Conservation (phyloP, 1,284 basidiomycete genomes). For the Boletellus sp. region DNA sequence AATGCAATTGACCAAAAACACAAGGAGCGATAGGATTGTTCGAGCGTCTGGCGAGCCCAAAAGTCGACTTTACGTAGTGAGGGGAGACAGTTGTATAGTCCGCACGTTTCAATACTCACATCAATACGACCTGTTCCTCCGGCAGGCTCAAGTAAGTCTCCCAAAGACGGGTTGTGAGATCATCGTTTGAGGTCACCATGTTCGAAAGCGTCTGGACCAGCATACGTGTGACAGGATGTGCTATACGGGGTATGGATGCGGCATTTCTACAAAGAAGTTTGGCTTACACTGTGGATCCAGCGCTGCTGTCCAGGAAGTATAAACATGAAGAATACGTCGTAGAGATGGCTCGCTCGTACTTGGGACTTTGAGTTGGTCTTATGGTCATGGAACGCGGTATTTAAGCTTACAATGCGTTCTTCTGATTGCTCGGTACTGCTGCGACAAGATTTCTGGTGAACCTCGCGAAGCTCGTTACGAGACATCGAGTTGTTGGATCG, state of each 20-base stretch:
- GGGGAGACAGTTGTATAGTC: constrained; percentile 7
- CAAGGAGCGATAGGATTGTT: constrained; percentile 59
- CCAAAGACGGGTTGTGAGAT: constrained; percentile 57
- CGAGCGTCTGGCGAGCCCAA: constrained; percentile 64
- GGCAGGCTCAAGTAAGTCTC: constrained; percentile 59
- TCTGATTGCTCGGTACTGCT: constrained; percentile 61
- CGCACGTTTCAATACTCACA: constrained; percentile 46
- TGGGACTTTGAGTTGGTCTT: constrained; percentile 9
- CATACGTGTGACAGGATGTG: constrained; percentile 52
- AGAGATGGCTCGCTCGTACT: constrained; percentile 58
- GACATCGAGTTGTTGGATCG: constrained; percentile 31
- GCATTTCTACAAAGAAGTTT: constrained; percentile 14
- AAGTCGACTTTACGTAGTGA: constrained; percentile 54
- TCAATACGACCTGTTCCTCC: constrained; percentile 70
- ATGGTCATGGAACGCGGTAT: constrained; percentile 4
- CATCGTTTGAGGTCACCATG: constrained; percentile 65
- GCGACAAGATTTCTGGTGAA: constrained; percentile 78
- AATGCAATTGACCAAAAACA: constrained; percentile 72
- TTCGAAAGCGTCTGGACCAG: constrained; percentile 72
- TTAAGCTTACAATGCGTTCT: constrained; percentile 57
- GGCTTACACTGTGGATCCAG: constrained; percentile 52
- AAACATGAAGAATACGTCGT: constrained; percentile 46
- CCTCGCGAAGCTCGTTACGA: constrained; percentile 54
- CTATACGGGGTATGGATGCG: constrained; percentile 35
- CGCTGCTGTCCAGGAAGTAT: constrained; percentile 66